Conservation (phyloP, 164 flowering plant species). For the Piper longum region DNA sequence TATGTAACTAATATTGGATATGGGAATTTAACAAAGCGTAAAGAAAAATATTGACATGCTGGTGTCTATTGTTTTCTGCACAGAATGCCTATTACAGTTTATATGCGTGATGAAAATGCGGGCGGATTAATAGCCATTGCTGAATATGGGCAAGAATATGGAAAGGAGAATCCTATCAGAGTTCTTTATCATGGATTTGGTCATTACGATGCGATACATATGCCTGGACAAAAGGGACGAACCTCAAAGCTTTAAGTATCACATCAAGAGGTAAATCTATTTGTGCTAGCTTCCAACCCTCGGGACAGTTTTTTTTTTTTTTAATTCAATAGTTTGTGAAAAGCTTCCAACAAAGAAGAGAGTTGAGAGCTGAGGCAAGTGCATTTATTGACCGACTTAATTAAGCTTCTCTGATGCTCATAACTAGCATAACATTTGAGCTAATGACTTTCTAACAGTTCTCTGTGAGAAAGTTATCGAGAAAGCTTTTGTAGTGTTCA, state of each 20-base stretch:
- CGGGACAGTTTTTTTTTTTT: no score
- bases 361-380: no score
- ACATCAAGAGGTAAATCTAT: neutral
- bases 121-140: slow-evolving; percentile 82
- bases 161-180: slow-evolving; percentile 64
- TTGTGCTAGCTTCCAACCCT: no score
- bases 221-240: slow-evolving; percentile 29
- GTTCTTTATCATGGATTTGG: slow-evolving; percentile 88
- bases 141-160: slow-evolving; percentile 90
- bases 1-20: neutral
- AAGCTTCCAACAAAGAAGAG: no score
- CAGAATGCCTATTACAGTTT: slow-evolving; percentile 94
- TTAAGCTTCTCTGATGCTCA: no score
- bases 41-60: neutral
- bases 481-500: no score
- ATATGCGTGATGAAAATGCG: slow-evolving; percentile 58
- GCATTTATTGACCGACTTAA: no score
- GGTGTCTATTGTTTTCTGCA: neutral
- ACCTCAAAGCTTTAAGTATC: slow-evolving; percentile 39
- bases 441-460: no score
- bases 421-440: no score
- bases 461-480: no score
- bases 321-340: no score
- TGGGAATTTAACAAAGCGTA: neutral
- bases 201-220: slow-evolving; percentile 73